phyloP scores from a whole-genome alignment of 805 yeast species.

The Metschnikowia matae region DNA sequence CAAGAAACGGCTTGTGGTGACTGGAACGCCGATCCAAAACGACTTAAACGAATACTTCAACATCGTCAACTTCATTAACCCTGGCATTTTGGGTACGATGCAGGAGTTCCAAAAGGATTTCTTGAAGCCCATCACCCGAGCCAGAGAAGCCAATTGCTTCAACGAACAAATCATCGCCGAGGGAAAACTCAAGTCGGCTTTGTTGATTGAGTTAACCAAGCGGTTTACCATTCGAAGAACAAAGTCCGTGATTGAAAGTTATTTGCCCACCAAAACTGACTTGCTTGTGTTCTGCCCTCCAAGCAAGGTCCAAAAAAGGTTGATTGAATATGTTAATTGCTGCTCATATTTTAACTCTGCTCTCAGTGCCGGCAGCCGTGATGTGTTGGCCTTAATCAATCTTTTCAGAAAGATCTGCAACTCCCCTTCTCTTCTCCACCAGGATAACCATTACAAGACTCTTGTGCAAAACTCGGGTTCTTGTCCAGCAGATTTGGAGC shows the following conservation, averaged over 20 bases:
- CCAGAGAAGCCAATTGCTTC: conserved; percentile 60
- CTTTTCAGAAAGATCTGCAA: conserved; percentile 78
- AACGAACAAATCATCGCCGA: conserved; percentile 43
- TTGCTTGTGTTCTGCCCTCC: conserved; percentile 76
- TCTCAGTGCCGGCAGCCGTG: conserved; percentile 31
- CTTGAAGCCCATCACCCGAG: conserved; percentile 65
- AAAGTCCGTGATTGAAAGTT: conserved; percentile 49
- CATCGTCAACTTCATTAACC: conserved; percentile 78
- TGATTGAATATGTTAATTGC: conserved; percentile 50
- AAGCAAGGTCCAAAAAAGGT: conserved; percentile 50
- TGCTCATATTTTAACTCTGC: conserved; percentile 33
- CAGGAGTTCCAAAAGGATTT: conserved; percentile 55
- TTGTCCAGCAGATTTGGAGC: conserved; percentile 10
- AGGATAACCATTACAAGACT: conserved; percentile 37
- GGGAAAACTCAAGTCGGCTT: conserved; percentile 63
- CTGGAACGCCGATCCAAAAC: conserved; percentile 95
- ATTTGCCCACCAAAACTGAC: conserved; percentile 73
- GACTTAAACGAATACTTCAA: conserved; percentile 80
- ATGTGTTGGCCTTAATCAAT: conserved; percentile 63
- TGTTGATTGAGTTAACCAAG: conserved; percentile 60
- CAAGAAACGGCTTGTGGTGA: conserved; percentile 56
- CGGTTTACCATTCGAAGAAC: conserved; percentile 73
- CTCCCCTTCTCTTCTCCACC: conserved; percentile 60
- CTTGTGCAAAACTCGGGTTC: conserved; percentile 4
- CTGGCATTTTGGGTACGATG: conserved; percentile 69